These are phyloP conservation scores for Paramyrothecium sp. DNA, from an alignment of 2,329 filamentous ascomycete genomes.

Conservation along the genomic window DNA sequence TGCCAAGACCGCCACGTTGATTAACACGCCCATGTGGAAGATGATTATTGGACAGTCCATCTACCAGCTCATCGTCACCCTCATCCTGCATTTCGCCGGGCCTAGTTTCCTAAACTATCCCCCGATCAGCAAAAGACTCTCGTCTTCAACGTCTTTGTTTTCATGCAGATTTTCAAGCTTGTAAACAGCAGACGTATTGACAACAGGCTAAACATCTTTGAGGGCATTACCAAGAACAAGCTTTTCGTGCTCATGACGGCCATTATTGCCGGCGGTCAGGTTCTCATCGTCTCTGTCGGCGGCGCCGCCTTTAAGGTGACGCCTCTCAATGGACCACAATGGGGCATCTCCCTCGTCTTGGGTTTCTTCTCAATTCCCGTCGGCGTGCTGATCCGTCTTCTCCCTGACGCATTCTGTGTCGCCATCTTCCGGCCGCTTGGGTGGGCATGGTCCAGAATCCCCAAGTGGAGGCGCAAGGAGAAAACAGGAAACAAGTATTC, in stretches of 20 bases:
- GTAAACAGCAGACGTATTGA: constrained; percentile 63
- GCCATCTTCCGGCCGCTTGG: too few relatives aligned
- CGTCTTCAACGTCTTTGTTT: constrained; percentile 67
- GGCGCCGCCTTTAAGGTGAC: constrained; percentile 52
- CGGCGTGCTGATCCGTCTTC: constrained; percentile 45
- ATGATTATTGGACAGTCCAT: constrained; percentile 56
- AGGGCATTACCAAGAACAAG: constrained; percentile 53
- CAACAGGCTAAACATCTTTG: constrained; percentile 61
- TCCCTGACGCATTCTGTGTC: constrained; percentile 45
- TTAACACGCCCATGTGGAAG: constrained; percentile 61
- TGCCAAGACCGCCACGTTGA: constrained; percentile 64
- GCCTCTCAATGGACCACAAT: constrained; percentile 43
- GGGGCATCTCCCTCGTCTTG: constrained; percentile 43
- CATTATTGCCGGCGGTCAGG: constrained; percentile 56
- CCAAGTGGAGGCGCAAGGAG: too few relatives aligned
- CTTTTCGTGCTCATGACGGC: constrained; percentile 58
- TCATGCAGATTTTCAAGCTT: constrained; percentile 70
- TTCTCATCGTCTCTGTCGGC: constrained; percentile 58
- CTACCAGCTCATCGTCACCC: constrained; percentile 50
- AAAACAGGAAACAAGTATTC: too few relatives aligned
- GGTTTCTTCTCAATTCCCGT: constrained; percentile 43
- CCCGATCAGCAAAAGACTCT: too few relatives aligned
- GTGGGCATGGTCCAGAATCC: too few relatives aligned
- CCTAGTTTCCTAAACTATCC: too few relatives aligned
- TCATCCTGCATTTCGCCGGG: constrained; percentile 55